Base-by-base conservation (phyloP, 2,329 filamentous ascomycete genomes). In the Fusarium phyllophilum region DNA sequence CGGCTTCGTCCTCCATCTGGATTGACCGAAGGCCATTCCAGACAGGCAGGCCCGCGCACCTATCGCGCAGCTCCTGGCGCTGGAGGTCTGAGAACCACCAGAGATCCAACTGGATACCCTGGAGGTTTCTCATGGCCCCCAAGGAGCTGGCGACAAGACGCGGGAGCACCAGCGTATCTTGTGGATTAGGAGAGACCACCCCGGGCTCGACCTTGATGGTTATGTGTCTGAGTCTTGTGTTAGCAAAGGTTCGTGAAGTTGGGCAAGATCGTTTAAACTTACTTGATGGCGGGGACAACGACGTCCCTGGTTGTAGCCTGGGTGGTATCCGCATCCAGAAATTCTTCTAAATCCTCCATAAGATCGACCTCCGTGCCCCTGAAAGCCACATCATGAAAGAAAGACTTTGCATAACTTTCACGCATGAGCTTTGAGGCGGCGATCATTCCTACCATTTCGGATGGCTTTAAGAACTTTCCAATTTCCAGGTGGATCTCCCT, bases 361-460 rank as follows among this genome's bases (percentile, higher is more conserved):
- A 44, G 6, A 4, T 44, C n/a, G 6, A 10, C n/a, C 6, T 7
- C 8, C 2, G n/a, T 29, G 0, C 45, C 45, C 1, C 26, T 6
- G 4, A 46, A 46, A 0, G 18, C 18, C 2, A 48, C 20, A 4
- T 20, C 18, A 4, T 29, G 13, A 4, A 46, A 46, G 8, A 4
- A 46, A 1, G 24, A 46, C 13, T 0, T 20, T 10, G 24, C 8
- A 4, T 29, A 29, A 0, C 18, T 7, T 4, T 12, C 14, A 1
- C 18, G 44, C 8, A 29, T 14, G 0, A 5, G 2, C 8, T 6
- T 26, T 3, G 49, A 38, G 0, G 49, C 8, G 3, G 17, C 0
- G 4, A 54, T 26, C 0, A 54, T 3, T 3, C 33, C 49, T 2
- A 9, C 18, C 49, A 54, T 54, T 11, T 54, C 34, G 2, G 51